A percentile compares a stretch with the other conserved stretches of the same genome.
These are phyloP conservation scores for Truncatella angustata DNA, from an alignment of 2,329 filamentous ascomycete genomes.

Conservation along the genomic window DNA sequence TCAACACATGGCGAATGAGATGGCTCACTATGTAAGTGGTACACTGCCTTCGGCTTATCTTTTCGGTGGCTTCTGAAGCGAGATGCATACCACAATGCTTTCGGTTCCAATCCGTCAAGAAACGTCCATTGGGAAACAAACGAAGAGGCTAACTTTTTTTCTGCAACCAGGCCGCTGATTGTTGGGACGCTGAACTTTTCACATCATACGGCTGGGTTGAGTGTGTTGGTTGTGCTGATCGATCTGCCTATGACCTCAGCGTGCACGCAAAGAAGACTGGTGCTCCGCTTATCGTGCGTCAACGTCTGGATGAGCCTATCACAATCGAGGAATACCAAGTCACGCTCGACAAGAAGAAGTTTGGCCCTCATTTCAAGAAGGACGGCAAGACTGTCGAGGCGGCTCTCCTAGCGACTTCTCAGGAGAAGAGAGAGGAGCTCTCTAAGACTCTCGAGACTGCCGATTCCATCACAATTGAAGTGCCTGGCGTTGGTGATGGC, in stretches of 20 bases:
- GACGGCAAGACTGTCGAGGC: constrained; percentile 83
- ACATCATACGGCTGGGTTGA: constrained; percentile 97
- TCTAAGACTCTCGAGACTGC: constrained; percentile 69
- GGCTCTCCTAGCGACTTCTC: constrained; percentile 71
- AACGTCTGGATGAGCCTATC: constrained; percentile 75
- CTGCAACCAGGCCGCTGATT: constrained; percentile 93
- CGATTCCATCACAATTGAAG: constrained; percentile 75
- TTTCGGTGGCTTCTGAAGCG: no score
- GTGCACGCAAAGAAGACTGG: constrained; percentile 94
- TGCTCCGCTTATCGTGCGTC: constrained; percentile 78
- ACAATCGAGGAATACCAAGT: constrained; percentile 84
- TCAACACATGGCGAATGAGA: constrained; percentile 83
- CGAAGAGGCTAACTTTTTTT: no score
- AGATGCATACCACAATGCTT: no score
- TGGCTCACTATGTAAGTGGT: constrained; percentile 92
- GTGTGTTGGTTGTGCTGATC: constrained; percentile 94
- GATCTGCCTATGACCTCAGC: constrained; percentile 89
- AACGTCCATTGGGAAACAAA: no score
- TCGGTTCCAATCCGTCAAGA: no score
- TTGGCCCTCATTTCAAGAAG: constrained; percentile 93
- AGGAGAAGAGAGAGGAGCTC: constrained; percentile 79
- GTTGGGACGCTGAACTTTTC: constrained; percentile 93
- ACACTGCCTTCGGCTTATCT: no score
- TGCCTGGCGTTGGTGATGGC: constrained; percentile 64
- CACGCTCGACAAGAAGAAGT: constrained; percentile 91